Percentiles rank a stretch among this genome's conserved stretches.
phyloP scores from a whole-genome alignment of 352 stramenopile species.

The Globisporangium heterothallicum region DNA sequence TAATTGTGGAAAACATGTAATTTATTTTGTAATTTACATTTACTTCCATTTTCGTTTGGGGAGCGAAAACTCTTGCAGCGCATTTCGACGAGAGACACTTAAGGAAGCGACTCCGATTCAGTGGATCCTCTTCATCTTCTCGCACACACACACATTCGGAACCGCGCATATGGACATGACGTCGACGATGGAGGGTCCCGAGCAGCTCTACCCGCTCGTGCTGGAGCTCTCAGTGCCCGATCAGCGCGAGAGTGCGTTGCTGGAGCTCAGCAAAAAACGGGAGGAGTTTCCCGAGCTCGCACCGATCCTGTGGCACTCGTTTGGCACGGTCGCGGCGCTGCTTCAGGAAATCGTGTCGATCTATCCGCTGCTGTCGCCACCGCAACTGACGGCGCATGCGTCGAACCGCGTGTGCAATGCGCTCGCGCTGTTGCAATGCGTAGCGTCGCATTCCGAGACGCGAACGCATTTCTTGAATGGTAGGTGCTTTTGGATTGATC shows the following conservation, averaged over 20 bases:
- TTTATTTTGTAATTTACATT: too few relatives aligned
- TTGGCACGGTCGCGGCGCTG: constrained; percentile 94
- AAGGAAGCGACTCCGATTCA: too few relatives aligned
- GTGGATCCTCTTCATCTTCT: too few relatives aligned
- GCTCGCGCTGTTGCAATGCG: constrained; percentile 96
- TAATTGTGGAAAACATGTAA: too few relatives aligned
- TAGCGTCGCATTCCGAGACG: constrained; percentile 97
- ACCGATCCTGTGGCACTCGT: constrained; percentile 98
- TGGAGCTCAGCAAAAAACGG: constrained; percentile 98
- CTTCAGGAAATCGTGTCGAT: constrained; percentile 99
- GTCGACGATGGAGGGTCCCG: constrained; percentile 40
- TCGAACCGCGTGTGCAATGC: constrained; percentile 99
- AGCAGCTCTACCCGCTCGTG: constrained; percentile 88
- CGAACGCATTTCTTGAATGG: constrained; percentile 94
- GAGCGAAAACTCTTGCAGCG: too few relatives aligned
- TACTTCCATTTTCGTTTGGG: too few relatives aligned
- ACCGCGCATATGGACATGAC: neutral
- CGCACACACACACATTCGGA: too few relatives aligned
- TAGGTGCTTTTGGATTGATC: too few relatives aligned
- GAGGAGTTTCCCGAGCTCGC: constrained; percentile 97
- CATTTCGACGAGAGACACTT: too few relatives aligned
- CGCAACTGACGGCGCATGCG: constrained; percentile 95
- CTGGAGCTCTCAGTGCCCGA: constrained; percentile 92
- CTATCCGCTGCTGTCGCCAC: constrained; percentile 96
- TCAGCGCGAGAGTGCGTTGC: constrained; percentile 93